Conservation (phyloP, 441 rosid genomes). For the Bruguiera hainesii region DNA sequence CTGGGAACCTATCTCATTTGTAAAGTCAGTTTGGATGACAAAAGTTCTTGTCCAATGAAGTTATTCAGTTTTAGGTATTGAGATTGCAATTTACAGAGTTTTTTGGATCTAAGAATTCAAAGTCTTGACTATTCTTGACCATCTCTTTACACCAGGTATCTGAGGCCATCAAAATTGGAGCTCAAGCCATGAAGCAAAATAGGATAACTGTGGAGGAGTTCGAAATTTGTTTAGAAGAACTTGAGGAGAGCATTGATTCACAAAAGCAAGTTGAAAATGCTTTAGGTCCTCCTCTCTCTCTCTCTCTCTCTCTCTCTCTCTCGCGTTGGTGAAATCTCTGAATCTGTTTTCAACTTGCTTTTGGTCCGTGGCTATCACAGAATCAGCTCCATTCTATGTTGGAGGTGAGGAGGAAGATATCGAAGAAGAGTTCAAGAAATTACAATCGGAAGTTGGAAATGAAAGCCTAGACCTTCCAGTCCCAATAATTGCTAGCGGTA, state of each 20-base stretch:
- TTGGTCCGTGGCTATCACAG: constrained; percentile 29
- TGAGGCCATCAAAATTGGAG: constrained; percentile 79
- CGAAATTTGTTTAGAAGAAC: constrained; percentile 61
- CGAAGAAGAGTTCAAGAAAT: constrained; percentile 58
- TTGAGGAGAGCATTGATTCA: constrained; percentile 57
- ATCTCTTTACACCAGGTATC: constrained; percentile 46
- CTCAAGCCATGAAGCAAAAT: constrained; percentile 59
- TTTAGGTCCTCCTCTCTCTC: constrained; percentile 46
- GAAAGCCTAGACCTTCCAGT: constrained; percentile 22
- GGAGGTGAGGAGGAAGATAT: constrained; percentile 63
- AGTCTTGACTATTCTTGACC: constrained; percentile 10
- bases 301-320: background rate
- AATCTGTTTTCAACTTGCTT: background rate
- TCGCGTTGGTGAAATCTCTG: background rate
- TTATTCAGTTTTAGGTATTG: background rate
- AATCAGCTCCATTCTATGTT: constrained; percentile 38
- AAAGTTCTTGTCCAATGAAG: background rate
- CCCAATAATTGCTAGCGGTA: constrained; percentile 6
- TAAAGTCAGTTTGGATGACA: background rate
- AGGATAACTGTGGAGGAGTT: constrained; percentile 69
- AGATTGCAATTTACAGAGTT: background rate
- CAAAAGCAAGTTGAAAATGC: constrained; percentile 67
- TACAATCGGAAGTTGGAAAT: constrained; percentile 57
- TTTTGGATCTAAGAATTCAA: background rate
- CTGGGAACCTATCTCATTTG: background rate